Evolutionary conservation across 2,329 filamentous ascomycete species (phyloP).

Genomic region (Trichoderma citrinoviride): DNA sequence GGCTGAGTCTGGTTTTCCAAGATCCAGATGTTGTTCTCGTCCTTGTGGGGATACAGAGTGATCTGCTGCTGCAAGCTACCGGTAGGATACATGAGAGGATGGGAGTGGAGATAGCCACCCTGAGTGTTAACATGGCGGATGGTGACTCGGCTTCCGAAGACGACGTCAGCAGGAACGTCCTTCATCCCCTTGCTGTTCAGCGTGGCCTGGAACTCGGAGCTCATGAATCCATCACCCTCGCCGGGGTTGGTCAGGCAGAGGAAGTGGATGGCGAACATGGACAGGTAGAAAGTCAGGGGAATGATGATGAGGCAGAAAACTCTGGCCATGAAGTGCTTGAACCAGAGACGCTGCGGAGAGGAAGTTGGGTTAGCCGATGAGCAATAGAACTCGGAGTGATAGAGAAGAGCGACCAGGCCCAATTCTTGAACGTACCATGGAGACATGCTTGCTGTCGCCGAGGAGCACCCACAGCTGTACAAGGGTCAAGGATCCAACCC

Average conservation of each 20-base stretch:
- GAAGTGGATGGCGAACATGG: conserved; percentile 98
- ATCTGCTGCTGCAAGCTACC: conserved; percentile 99
- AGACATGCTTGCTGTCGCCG: conserved; percentile 82
- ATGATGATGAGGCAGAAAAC: conserved; percentile 89
- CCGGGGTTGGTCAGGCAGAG: conserved; percentile 89
- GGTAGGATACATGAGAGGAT: conserved; percentile 94
- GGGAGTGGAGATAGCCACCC: conserved; percentile 95
- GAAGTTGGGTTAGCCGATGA: neutral
- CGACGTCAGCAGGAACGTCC: conserved; percentile 88
- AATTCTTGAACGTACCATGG: conserved; percentile 54
- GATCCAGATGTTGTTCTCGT: conserved; percentile 94
- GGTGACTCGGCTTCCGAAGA: conserved; percentile 79
- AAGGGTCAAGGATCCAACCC: conserved; percentile 88
- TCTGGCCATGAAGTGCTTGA: conserved; percentile 92
- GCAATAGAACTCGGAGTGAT: neutral
- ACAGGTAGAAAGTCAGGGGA: conserved; percentile 86
- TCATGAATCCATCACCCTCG: conserved; percentile 99
- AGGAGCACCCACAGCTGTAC: conserved; percentile 94
- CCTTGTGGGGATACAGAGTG: conserved; percentile 97
- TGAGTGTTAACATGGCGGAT: conserved; percentile 96
- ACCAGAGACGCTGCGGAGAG: conserved; percentile 64
- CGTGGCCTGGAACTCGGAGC: conserved; percentile 96
- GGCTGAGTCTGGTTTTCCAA: conserved; percentile 97
- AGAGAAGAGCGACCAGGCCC: neutral
- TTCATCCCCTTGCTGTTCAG: conserved; percentile 96